Evolutionary conservation across 2,329 filamentous ascomycete genomes (phyloP), one percentile per base, ranked within the genome.

Genomic region (Beauveria bassiana): DNA sequence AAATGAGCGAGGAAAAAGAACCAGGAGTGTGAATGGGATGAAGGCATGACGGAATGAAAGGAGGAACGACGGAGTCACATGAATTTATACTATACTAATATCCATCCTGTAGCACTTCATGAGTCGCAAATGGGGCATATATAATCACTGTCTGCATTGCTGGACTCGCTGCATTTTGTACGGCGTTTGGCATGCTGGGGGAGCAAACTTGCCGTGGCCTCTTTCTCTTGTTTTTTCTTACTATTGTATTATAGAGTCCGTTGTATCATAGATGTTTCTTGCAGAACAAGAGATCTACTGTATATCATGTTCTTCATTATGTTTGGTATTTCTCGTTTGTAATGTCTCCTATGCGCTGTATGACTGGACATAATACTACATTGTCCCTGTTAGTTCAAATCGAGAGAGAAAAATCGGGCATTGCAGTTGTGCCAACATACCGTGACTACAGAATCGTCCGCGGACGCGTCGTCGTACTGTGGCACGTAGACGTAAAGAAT

Each of bases 401-500:
- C 22, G 22, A 1, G 3, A 22, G 22, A 22, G 1, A 24, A 0
- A 22, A 22, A 31, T 2, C 5, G 18, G 18, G 18, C 1, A 8
- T 20, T 7, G 28, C 9, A 9, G 14, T 38, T 16, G 14, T 14
- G 28, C 63, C 7, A 12, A 74, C 83, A 73, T 75, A 91, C 89
- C 51, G 90, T 93, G 61, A 95, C 78, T 34, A 93, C 89, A 2
- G 87, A 88, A 68, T 91, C 87, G 26, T 90, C 87, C 1, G 81
- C 82, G 2, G 74, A 72, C 3, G 80, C 81, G 68, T 87, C 86
- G 62, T 91, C 89, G 58, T 87, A 86, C 66, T 86, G 84, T 16
- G 87, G 82, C 38, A 95, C 80, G 68, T 92, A 95, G 3, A 95
- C 91, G 70, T 95, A 95, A 28, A 95, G 77, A 46, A 95, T 91